A percentile compares a stretch with the other conserved stretches of the same genome.
Evolutionary conservation across 441 rosid genomes (phyloP).

Genomic region (Heliophila coronopifolia): DNA sequence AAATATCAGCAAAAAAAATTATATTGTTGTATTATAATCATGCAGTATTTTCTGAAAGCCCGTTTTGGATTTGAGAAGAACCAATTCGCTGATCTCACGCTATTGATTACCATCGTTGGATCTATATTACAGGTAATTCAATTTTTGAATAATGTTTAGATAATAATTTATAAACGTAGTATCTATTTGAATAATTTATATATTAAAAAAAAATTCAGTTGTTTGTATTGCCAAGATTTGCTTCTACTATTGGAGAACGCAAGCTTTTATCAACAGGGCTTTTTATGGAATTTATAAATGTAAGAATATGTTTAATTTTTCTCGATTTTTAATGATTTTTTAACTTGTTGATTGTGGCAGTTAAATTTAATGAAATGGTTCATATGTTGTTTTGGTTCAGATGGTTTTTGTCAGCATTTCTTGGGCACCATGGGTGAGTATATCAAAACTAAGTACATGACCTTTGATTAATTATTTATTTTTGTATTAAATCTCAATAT

Average conservation of each 20-base stretch:
- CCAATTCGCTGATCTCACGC: conserved; percentile 71
- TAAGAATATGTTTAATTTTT: conserved; percentile 20
- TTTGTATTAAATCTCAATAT: background rate
- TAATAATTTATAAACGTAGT: background rate
- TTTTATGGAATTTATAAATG: conserved; percentile 40
- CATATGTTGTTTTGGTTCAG: conserved; percentile 37
- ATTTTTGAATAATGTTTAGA: no score
- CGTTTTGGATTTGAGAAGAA: conserved; percentile 75
- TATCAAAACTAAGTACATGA: background rate
- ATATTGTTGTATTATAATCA: background rate
- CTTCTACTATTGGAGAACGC: conserved; percentile 50
- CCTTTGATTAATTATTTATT: background rate
- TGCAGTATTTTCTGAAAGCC: conserved; percentile 84
- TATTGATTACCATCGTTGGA: conserved; percentile 42
- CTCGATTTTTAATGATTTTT: no score
- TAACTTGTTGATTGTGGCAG: no score
- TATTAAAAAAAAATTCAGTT: no score
- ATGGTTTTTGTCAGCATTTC: conserved; percentile 55
- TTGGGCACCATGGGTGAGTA: conserved; percentile 71
- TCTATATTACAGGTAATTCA: conserved; percentile 67
- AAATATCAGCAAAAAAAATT: no score
- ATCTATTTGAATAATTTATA: background rate
- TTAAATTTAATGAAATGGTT: no score
- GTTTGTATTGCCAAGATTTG: conserved; percentile 57
- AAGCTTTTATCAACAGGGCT: conserved; percentile 70